Evolutionary conservation across 148 eudicot genomes (phyloP).

Genomic region (Spergularia bocconei): DNA sequence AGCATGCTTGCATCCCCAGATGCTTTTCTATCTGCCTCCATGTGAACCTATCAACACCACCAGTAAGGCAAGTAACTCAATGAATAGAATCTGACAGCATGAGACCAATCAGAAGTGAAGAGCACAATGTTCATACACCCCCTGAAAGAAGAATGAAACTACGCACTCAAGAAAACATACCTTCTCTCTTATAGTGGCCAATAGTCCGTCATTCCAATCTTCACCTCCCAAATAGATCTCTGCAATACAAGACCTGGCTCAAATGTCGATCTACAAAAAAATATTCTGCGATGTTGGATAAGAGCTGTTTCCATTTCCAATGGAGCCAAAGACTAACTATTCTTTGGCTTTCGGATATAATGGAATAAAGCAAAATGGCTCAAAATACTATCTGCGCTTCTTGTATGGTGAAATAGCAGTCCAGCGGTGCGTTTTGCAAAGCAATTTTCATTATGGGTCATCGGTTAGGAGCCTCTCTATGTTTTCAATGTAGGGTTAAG

Average conservation of each 20-base stretch:
- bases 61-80: slow-evolving; percentile 15
- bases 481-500: too few species aligned
- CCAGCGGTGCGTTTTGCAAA: too few species aligned
- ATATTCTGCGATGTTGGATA: too few species aligned
- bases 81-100: slow-evolving; percentile 4
- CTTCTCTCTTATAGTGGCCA: slow-evolving; percentile 95
- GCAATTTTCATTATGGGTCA: too few species aligned
- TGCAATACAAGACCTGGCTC: slow-evolving; percentile 27
- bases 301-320: too few species aligned
- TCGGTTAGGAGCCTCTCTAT: too few species aligned
- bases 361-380: too few species aligned
- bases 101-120: background rate
- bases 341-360: too few species aligned
- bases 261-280: slow-evolving; percentile 6
- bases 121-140: background rate
- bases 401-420: too few species aligned
- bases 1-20: slow-evolving; percentile 44
- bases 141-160: background rate
- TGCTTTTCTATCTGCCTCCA: slow-evolving; percentile 90
- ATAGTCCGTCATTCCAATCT: slow-evolving; percentile 95
- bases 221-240: slow-evolving; percentile 85
- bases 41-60: slow-evolving; percentile 70
- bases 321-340: too few species aligned
- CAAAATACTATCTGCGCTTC: too few species aligned
- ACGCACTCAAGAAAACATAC: slow-evolving; percentile 34